Evolutionary conservation across 495 filamentous ascomycete species (phyloP).

Genomic region (Talaromyces trachyspermus): DNA sequence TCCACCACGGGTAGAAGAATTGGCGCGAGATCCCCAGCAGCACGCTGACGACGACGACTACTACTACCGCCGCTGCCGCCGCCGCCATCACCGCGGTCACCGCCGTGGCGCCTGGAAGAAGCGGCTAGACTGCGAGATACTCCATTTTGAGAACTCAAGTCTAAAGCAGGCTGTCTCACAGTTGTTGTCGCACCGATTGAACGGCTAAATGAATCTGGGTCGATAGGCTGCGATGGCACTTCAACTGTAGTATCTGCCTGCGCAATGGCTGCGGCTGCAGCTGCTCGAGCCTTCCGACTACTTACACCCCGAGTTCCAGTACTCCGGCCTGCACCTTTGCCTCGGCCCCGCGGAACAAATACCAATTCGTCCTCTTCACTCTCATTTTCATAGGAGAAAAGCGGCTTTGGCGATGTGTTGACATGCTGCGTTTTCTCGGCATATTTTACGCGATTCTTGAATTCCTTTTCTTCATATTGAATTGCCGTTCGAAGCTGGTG

Average conservation of each 20-base stretch:
- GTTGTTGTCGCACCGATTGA: slow-evolving; percentile 20
- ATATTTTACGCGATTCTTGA: slow-evolving; percentile 47
- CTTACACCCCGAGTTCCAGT: slow-evolving; percentile 31
- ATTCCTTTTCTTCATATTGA: slow-evolving; percentile 51
- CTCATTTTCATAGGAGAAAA: slow-evolving; percentile 37
- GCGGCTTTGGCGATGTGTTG: slow-evolving; percentile 30
- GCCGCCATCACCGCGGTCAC: slow-evolving; percentile 22
- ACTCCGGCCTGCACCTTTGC: slow-evolving; percentile 32
- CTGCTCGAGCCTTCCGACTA: slow-evolving; percentile 18
- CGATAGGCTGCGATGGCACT: slow-evolving; percentile 45
- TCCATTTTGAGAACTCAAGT: slow-evolving; percentile 31
- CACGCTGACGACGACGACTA: slow-evolving; percentile 23
- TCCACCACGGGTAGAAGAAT: slow-evolving; percentile 19
- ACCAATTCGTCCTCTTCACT: slow-evolving; percentile 56
- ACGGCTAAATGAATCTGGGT: slow-evolving; percentile 49
- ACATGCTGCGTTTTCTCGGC: slow-evolving; percentile 34
- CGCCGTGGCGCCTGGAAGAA: slow-evolving; percentile 28
- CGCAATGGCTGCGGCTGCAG: slow-evolving; percentile 19
- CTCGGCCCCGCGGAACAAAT: slow-evolving; percentile 43
- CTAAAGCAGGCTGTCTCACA: slow-evolving; percentile 28
- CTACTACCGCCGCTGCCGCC: slow-evolving; percentile 26
- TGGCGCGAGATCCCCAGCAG: slow-evolving; percentile 9
- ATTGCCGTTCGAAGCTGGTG: slow-evolving; percentile 53
- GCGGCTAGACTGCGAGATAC: slow-evolving; percentile 31
- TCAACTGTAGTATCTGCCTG: slow-evolving; percentile 27